These are phyloP conservation scores for Cyberlindnera samutprakarnensis DNA, from an alignment of 805 yeast species.

Conservation along the genomic window DNA sequence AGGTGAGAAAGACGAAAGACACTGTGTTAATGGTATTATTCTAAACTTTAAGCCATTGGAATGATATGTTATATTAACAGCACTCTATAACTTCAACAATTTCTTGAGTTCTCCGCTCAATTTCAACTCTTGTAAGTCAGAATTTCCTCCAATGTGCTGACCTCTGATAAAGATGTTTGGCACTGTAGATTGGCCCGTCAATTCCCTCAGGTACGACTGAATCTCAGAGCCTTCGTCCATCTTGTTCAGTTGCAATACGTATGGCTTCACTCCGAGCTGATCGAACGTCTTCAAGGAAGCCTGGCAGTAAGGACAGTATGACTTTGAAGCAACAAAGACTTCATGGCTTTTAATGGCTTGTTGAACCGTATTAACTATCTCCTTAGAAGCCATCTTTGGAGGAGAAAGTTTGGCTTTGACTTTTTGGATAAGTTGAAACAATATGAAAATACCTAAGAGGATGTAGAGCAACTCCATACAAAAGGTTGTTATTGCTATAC, in stretches of 20 bases:
- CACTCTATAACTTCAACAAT: slow-evolving; percentile 16
- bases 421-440: slow-evolving; percentile 1
- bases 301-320: slow-evolving; percentile 62
- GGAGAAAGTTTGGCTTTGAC: slow-evolving; percentile 1
- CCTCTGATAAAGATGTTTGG: slow-evolving; percentile 90
- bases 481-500: too few species aligned
- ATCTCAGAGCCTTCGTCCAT: slow-evolving; percentile 70
- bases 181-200: slow-evolving; percentile 89
- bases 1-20: slow-evolving; percentile 82
- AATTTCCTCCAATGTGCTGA: slow-evolving; percentile 92
- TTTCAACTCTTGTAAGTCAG: slow-evolving; percentile 71
- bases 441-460: too few species aligned
- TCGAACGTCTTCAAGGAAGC: slow-evolving; percentile 35
- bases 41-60: slow-evolving; percentile 44
- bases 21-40: slow-evolving; percentile 86
- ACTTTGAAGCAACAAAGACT: slow-evolving; percentile 75
- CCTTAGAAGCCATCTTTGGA: slow-evolving; percentile 48
- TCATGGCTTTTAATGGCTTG: slow-evolving; percentile 55
- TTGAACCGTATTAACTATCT: slow-evolving; percentile 50
- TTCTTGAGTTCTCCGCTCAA: slow-evolving; percentile 51
- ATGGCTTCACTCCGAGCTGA: slow-evolving; percentile 36
- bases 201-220: slow-evolving; percentile 67
- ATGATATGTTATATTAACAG: not conserved
- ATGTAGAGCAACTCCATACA: too few species aligned
- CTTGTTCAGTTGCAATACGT: slow-evolving; percentile 38